Evolutionary conservation across 2,329 filamentous ascomycete species (phyloP).

Genomic region (Boeremia lycopersici): DNA sequence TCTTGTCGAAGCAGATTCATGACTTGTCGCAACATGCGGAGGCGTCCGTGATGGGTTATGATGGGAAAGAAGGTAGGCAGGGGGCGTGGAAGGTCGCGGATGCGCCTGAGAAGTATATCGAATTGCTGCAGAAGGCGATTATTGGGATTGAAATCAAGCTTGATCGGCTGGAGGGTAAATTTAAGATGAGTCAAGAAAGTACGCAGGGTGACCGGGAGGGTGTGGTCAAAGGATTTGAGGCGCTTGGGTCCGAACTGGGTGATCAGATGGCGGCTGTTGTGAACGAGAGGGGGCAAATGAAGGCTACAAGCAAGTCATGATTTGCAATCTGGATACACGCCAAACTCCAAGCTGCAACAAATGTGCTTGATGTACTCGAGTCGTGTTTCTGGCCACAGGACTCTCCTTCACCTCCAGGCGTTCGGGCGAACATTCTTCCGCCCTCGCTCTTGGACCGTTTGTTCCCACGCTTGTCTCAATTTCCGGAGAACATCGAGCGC

Average conservation of each 20-base stretch:
- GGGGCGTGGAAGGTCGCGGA: slow-evolving; percentile 63
- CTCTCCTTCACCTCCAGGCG: too few species aligned
- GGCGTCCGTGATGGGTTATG: slow-evolving; percentile 61
- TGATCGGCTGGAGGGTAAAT: slow-evolving; percentile 30
- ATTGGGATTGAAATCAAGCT: slow-evolving; percentile 36
- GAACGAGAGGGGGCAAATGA: slow-evolving; percentile 29
- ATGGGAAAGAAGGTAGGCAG: slow-evolving; percentile 37
- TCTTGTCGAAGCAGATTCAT: slow-evolving; percentile 58
- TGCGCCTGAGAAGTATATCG: slow-evolving; percentile 62
- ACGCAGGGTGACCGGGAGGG: slow-evolving; percentile 48
- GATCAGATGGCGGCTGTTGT: slow-evolving; percentile 38
- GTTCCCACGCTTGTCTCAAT: too few species aligned
- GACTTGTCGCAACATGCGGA: slow-evolving; percentile 62
- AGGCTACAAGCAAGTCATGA: neutral
- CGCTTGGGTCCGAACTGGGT: slow-evolving; percentile 49
- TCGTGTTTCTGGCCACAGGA: too few species aligned
- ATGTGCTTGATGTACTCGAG: too few species aligned
- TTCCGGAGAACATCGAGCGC: too few species aligned
- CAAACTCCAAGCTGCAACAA: too few species aligned
- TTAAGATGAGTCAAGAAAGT: slow-evolving; percentile 38
- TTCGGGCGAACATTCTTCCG: too few species aligned
- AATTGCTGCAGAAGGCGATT: slow-evolving; percentile 39
- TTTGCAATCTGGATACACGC: neutral
- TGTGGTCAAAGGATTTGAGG: slow-evolving; percentile 62
- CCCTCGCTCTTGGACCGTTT: too few species aligned